Evolutionary conservation across 257 asterid species (phyloP), one percentile per base, ranked within the genome.

Genomic region (Salvia miltiorrhiza): DNA sequence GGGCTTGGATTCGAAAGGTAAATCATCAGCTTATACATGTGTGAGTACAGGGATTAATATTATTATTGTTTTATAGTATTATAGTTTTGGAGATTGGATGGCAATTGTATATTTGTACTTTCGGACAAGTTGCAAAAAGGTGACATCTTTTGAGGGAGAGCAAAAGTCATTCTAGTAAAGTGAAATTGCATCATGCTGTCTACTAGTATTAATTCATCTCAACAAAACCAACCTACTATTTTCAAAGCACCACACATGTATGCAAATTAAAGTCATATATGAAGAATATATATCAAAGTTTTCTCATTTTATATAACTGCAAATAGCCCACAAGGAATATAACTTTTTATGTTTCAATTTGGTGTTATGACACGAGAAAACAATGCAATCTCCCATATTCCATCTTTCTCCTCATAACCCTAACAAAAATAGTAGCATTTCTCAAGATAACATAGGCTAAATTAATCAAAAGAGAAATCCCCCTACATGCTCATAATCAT

Each of bases 131-230:
- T 75, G 73, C 3, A 54, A 76, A 40, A 81, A 85, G 67, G 80
- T 56, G 61, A 74, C 73, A 55, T 75, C 73, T 74, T 67, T 57
- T 30, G 50, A 52, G 64, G 63, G 63, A 76, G 84, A 70, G 73
- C 71, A 82, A 77, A 73, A 80, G 89, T 82, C 78, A 71, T 76
- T 67, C 73, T 68, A 76, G 70, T 53, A 83, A 80, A 76, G 87
- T 76, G 80, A 58, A 56, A 72, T 52, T 74, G 56, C 68, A 86
- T 88, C 71, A 86, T 88, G 81, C 43, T 82, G 90, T 84, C 87
- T 73, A 61, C 79, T 78, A n/a, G n/a, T n/a, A 56, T 32, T 55
- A 24, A 35, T 35, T 35, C 9, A 55, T 71, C 65, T 78, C 64
- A 57, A 78, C 68, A 48, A 73, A 28, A 30, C n/a, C n/a, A n/a